Evolutionary conservation across 2,329 filamentous ascomycete species (phyloP).

Genomic region (Thelonectria blattea): DNA sequence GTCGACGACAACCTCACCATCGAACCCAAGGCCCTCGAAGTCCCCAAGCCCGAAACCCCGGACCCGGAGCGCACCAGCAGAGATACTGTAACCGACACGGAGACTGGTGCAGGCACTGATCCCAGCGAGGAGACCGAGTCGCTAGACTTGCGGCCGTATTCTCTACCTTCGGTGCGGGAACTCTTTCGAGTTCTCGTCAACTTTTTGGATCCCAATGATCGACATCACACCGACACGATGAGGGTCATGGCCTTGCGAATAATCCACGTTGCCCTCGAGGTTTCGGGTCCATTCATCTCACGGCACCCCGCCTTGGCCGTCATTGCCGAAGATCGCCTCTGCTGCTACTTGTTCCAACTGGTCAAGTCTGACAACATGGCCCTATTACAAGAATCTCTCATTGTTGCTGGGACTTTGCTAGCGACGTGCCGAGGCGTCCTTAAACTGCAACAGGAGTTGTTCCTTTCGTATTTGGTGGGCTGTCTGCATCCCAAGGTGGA

Average conservation of each 20-base stretch:
- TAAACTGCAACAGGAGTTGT: constrained; percentile 96
- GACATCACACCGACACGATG: constrained; percentile 91
- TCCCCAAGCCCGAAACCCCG: constrained; percentile 25
- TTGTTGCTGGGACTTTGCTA: constrained; percentile 88
- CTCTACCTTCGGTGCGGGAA: constrained; percentile 90
- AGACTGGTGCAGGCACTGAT: constrained; percentile 32
- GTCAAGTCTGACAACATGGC: constrained; percentile 96
- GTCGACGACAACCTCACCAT: constrained; percentile 30
- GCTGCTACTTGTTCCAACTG: constrained; percentile 93
- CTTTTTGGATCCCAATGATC: constrained; percentile 90
- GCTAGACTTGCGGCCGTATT: constrained; percentile 81
- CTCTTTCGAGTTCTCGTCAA: constrained; percentile 93
- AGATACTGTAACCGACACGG: constrained; percentile 60
- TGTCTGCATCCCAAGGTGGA: constrained; percentile 94
- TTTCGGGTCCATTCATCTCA: constrained; percentile 93
- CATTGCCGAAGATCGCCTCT: constrained; percentile 90
- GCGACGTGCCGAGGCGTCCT: constrained; percentile 89
- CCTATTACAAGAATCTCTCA: constrained; percentile 88
- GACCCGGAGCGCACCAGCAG: constrained; percentile 47
- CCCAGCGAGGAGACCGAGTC: constrained; percentile 52
- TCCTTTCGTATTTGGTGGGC: constrained; percentile 90
- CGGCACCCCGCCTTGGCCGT: constrained; percentile 86
- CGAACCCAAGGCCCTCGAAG: constrained; percentile 27
- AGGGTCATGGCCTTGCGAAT: constrained; percentile 96
- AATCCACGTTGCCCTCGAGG: constrained; percentile 95